Conservation (phyloP, 163 green algal genomes). For the Scenedesmus sp. region DNA sequence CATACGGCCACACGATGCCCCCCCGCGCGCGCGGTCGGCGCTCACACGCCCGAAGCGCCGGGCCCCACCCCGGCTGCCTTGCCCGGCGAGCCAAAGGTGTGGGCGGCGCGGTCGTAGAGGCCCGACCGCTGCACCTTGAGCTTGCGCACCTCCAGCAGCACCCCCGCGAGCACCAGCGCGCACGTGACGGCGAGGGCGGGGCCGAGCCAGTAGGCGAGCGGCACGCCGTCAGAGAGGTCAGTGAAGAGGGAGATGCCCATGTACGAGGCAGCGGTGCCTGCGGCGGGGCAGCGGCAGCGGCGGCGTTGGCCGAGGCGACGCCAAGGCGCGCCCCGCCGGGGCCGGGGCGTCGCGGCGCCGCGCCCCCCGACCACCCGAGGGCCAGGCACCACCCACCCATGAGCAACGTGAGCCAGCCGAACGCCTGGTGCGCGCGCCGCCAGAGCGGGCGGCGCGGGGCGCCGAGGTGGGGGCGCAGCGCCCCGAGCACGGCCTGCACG, state of each 20-base stretch:
- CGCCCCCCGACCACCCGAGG: no score
- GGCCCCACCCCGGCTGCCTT: no score
- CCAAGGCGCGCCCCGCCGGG: no score
- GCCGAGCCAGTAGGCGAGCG: constrained; percentile 8
- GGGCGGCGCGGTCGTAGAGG: no score
- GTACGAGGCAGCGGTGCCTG: constrained; percentile 11
- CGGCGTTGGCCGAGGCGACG: no score
- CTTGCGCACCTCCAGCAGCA: not conserved
- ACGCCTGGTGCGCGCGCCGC: constrained; percentile 7
- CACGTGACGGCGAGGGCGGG: not conserved
- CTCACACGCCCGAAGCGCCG: no score
- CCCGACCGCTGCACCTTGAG: no score
- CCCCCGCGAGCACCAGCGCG: not conserved
- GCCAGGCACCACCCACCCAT: not conserved
- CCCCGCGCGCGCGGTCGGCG: no score
- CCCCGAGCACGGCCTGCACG: constrained; percentile 11
- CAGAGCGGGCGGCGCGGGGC: not conserved
- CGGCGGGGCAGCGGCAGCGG: no score
- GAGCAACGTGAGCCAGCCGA: not conserved
- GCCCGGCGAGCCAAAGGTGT: no score
- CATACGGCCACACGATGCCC: no score
- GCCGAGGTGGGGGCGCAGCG: constrained; percentile 4
- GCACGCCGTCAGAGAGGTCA: not conserved
- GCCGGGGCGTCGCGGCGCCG: no score
- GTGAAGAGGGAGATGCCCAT: constrained; percentile 14